These are phyloP conservation scores for Emergomyces orientalis DNA, from an alignment of 2,329 filamentous ascomycete species.

Conservation along the genomic window DNA sequence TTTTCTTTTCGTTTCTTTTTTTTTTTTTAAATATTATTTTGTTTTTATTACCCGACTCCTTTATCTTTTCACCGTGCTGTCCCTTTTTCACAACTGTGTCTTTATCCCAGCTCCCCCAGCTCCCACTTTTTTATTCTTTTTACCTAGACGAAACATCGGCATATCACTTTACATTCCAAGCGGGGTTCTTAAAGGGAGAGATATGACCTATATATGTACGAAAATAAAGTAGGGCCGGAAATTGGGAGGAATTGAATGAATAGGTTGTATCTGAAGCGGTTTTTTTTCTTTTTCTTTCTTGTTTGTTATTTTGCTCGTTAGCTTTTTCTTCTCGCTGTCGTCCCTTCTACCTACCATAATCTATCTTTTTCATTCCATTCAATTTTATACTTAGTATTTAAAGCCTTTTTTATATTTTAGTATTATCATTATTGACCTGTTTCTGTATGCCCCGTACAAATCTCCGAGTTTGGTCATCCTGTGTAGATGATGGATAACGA, in stretches of 20 bases:
- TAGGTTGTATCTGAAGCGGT: slow-evolving; percentile 14
- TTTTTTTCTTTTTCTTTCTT: background rate
- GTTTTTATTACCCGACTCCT: background rate
- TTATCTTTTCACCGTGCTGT: background rate
- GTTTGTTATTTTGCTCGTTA: background rate
- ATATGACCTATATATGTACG: background rate
- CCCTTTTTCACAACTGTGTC: background rate
- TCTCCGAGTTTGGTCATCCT: slow-evolving; percentile 5
- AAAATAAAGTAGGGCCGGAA: background rate
- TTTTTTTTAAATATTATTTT: background rate
- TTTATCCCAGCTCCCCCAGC: background rate
- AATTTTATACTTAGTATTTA: background rate
- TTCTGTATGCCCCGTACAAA: slow-evolving; percentile 13
- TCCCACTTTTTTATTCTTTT: background rate
- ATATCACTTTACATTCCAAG: background rate
- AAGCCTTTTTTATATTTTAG: background rate
- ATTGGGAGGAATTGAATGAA: slow-evolving; percentile 14
- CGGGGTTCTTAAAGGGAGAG: background rate
- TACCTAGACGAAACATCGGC: background rate
- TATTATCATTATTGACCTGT: slow-evolving; percentile 13
- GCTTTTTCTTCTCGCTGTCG: background rate
- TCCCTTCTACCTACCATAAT: background rate
- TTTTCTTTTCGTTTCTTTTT: too few species aligned
- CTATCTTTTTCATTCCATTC: background rate
- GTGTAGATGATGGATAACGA: background rate